Evolutionary conservation across 2,329 filamentous ascomycete species (phyloP), one percentile per base, ranked within the genome.

Genomic region (Dactylellina leptospora): DNA sequence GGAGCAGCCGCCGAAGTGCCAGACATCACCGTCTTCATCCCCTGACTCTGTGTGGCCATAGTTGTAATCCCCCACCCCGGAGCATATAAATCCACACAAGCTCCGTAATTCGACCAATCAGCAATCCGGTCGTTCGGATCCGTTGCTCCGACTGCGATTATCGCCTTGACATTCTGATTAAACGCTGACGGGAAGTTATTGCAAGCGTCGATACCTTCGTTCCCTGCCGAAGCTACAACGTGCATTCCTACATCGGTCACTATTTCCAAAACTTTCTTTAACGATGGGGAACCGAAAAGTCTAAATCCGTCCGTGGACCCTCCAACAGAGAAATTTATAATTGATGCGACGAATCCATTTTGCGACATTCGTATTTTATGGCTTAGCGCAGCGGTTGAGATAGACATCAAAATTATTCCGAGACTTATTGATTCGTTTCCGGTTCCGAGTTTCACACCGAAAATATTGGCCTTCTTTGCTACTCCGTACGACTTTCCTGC

Each of bases 281-380:
- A 80, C 42, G 83, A 80, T 0, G 78, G 74, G 45, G 84, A 80
- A 0, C 78, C 85, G 10, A n/a, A n/a, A n/a, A n/a, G 11, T 33
- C 28, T 11, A 33, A 33, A 33, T 33, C n/a, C n/a, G n/a, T 48
- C 42, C 13, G 38, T 28, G 0, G n/a, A n/a, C n/a, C 82, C 83
- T 10, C 84, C 85, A 0, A 87, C 81, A 13, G 84, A 86, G 83
- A 87, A 83, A 79, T 81, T 84, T 66, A 85, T 81, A n/a, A 86
- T 83, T 2, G 83, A 74, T 74, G 58, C 76, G n/a, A 56, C 48
- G 47, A 76, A 76, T 18, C 30, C 10, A 2, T 77, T 76, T 10
- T 82, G 79, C 4, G 79, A 75, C 69, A 79, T 79, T 74, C 81
- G 78, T 59, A 78, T 75, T 30, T 82, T 78, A 77, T 84, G 83